Percentiles rank a stretch among this genome's conserved stretches.
These are phyloP conservation scores for Hyaloscypha finlandica DNA, from an alignment of 495 filamentous ascomycete species.

Conservation along the genomic window DNA sequence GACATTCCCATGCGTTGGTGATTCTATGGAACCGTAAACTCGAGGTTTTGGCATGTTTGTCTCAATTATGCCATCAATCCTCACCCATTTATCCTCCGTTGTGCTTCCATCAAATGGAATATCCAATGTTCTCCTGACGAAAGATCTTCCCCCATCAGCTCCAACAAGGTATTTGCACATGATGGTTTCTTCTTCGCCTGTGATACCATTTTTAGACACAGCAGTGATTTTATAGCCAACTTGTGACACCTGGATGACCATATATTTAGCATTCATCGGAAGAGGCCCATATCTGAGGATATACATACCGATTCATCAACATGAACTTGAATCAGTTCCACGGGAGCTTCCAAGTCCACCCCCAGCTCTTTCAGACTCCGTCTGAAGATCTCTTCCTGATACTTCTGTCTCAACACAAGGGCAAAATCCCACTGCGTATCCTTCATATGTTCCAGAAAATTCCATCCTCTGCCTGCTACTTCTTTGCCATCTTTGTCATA, in stretches of 20 bases:
- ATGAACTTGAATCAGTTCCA: conserved; percentile 35
- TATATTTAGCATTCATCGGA: neutral
- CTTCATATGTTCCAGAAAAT: conserved; percentile 41
- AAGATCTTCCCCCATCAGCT: conserved; percentile 49
- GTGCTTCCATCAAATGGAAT: conserved; percentile 49
- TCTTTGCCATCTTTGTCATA: conserved; percentile 48
- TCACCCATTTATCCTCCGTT: conserved; percentile 48
- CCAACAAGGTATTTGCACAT: conserved; percentile 49
- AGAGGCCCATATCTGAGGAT: too few species aligned
- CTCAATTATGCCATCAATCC: conserved; percentile 51
- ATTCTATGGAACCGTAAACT: conserved; percentile 49
- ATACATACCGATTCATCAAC: conserved; percentile 28
- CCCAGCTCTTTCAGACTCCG: conserved; percentile 32
- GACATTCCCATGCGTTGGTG: conserved; percentile 52
- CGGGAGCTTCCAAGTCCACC: conserved; percentile 31
- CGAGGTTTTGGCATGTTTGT: conserved; percentile 52
- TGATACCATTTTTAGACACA: conserved; percentile 31
- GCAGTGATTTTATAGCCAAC: conserved; percentile 34
- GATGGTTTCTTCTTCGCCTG: conserved; percentile 26
- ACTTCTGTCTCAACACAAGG: conserved; percentile 44
- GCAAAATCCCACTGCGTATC: conserved; percentile 47
- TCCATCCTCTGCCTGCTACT: conserved; percentile 38
- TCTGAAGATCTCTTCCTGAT: conserved; percentile 45
- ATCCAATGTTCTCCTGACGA: conserved; percentile 42
- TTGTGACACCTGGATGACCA: conserved; percentile 8